Evolutionary conservation across 106 monocot species (phyloP).

Genomic region (Xerophyta viscosa): DNA sequence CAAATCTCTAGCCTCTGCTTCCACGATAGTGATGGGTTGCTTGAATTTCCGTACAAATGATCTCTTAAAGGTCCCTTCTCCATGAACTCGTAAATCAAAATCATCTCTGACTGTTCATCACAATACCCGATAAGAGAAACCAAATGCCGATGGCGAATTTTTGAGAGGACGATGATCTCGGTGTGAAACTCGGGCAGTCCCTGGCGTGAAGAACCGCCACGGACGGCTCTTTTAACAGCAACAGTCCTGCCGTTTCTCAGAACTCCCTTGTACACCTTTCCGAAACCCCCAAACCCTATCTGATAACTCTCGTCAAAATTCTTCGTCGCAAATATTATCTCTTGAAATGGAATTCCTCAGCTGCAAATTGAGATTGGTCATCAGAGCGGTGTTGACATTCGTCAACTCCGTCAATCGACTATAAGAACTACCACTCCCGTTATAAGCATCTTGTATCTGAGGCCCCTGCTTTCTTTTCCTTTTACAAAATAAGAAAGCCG

Average conservation of each 20-base stretch:
- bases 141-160: slow-evolving; percentile 26
- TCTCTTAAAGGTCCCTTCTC: slow-evolving; percentile 21
- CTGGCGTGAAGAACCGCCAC: slow-evolving; percentile 10
- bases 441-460: not conserved
- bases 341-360: slow-evolving; percentile 11
- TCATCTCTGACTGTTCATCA: slow-evolving; percentile 32
- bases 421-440: not conserved
- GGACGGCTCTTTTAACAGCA: slow-evolving; percentile 17
- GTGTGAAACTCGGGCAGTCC: slow-evolving; percentile 20
- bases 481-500: not conserved
- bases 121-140: slow-evolving; percentile 32
- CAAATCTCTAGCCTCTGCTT: slow-evolving; percentile 31
- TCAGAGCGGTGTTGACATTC: not conserved
- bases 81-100: slow-evolving; percentile 29
- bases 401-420: not conserved
- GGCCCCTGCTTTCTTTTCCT: not conserved
- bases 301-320: slow-evolving; percentile 7
- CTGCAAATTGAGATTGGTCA: slow-evolving; percentile 5
- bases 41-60: slow-evolving; percentile 18
- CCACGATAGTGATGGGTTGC: slow-evolving; percentile 7
- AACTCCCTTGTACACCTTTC: slow-evolving; percentile 16
- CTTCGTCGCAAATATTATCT: slow-evolving; percentile 13
- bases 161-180: slow-evolving; percentile 19
- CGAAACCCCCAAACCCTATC: slow-evolving; percentile 27
- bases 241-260: slow-evolving; percentile 19